Evolutionary conservation across 1,284 basidiomycete species (phyloP), one percentile per base, ranked within the genome.

Genomic region (Phellinidium pouzarii): DNA sequence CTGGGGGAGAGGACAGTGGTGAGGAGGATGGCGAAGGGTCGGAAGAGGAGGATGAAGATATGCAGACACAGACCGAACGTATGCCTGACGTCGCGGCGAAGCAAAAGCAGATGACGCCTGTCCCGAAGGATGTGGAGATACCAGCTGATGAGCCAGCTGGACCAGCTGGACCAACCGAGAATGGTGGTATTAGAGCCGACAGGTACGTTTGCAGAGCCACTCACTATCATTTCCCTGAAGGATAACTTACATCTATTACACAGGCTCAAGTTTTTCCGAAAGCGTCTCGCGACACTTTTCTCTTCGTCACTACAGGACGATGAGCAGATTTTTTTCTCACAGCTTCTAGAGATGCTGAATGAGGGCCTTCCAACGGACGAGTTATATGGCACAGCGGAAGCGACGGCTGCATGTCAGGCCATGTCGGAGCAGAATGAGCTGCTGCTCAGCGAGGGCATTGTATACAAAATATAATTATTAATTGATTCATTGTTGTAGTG

Each of bases 401-500:
- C 89, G 5, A 82, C 77, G 19, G 74, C 76, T 54, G 85, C 87
- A 42, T 85, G 88, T 53, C 74, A 82, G 58, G 69, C 73, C 44
- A 97, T 98, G 94, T 77, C 82, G 48, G 83, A 88, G 40, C 77
- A 76, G 22, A 89, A 94, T 61, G 86, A 94, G 67, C 72, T 97
- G 60, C 93, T 97, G 91, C 78, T 92, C 60, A 84, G 83, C 55
- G 89, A 88, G 40, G 87, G 83, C 23, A 79, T 86, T 50, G 77
- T 93, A 52, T 89, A 87, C 67, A 85, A 80, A 64, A 78, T 87
- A 48, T 85, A 65, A 59, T 42, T 51, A 17, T 20, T 23, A 27
- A 46, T 6, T 17, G 4, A 44, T 2, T 22, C 20, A 27, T 37
- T 25, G 20, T 48, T 40, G 31, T 34, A n/a, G 6, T 45, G 3